phyloP scores from a whole-genome alignment of 2,329 filamentous ascomycete species.

The Aurifilum marmelostoma region DNA sequence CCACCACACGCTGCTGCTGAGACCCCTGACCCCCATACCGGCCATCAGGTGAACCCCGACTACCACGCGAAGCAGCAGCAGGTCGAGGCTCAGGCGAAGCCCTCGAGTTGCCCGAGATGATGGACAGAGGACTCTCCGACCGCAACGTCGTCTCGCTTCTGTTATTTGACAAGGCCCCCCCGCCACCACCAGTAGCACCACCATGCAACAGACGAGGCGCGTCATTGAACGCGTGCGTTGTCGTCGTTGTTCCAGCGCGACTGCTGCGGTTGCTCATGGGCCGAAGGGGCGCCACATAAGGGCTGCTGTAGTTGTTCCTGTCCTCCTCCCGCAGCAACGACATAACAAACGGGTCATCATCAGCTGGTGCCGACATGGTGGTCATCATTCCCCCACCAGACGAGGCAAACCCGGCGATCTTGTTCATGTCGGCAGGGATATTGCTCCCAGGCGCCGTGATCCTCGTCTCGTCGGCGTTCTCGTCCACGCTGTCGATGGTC shows the following conservation, averaged over 20 bases:
- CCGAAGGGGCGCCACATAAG: background rate
- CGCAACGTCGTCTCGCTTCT: conserved; percentile 15
- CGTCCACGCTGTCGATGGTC: conserved; percentile 60
- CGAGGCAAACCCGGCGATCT: conserved; percentile 10
- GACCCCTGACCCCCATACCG: background rate
- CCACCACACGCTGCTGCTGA: background rate
- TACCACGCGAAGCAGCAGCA: background rate
- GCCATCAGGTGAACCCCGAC: background rate
- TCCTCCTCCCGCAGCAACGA: background rate
- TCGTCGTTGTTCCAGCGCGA: background rate
- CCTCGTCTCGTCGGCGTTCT: conserved; percentile 41
- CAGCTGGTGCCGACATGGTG: background rate
- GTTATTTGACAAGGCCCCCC: background rate
- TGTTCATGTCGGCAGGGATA: conserved; percentile 21
- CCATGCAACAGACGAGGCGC: conserved; percentile 7
- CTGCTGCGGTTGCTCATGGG: background rate
- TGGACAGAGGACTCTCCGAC: conserved; percentile 24
- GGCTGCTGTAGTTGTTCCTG: background rate
- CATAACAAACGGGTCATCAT: conserved; percentile 19
- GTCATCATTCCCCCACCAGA: background rate
- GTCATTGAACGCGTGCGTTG: conserved; percentile 1
- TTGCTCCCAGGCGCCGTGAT: conserved; percentile 19
- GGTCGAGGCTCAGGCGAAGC: conserved; percentile 14
- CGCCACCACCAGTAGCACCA: background rate
- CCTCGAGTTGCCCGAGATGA: conserved; percentile 25